Evolutionary conservation across 768 basidiomycete genomes (phyloP), one percentile per base, ranked within the genome.

Genomic region (Tylopilus sp.): DNA sequence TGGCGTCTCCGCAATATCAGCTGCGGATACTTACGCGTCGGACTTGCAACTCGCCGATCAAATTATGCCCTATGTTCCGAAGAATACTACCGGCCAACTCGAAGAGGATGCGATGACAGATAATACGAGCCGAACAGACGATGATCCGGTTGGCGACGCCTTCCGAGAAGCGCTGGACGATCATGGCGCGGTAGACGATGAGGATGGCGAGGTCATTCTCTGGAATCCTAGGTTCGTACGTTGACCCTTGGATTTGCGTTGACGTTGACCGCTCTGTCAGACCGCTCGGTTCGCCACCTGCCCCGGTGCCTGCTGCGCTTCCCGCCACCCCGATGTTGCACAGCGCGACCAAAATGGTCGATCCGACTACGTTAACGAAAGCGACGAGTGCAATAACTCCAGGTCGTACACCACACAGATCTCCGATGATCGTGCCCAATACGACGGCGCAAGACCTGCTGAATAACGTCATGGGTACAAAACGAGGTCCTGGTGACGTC

Each of bases 141-240:
- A 69, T 10, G 95, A 95, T 60, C 82, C 87, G 0, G 79, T 97
- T 30, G 79, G 76, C 11, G 80, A 84, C 11, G 87, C 81, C 5
- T 85, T 90, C 61, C 70, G 78, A 23, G 69, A 79, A 61, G 77
- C 70, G 25, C 60, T 78, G 9, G 70, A 70, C 35, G 71, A 65
- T 35, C 70, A 75, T 17, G 71, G 47, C 3, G 9, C 18, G 17
- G 33, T 45, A 6, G 66, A 67, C 20, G 78, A 79, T 1, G 79
- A 82, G 9, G 83, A 84, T 2, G 75, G 76, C 31, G 79, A 83
- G 7, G 88, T 91, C 18, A 84, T 93, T 57, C 84, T 98, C 43
- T 86, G 84, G 72, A 78, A 87, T 64, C 85, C 81, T 30, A 78
- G 80, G 83, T 83, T 49, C 22, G 70, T 56, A 22, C 25, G n/a